Evolutionary conservation across 495 filamentous ascomycete genomes (phyloP).

Genomic region (Aspergillus indologenus): DNA sequence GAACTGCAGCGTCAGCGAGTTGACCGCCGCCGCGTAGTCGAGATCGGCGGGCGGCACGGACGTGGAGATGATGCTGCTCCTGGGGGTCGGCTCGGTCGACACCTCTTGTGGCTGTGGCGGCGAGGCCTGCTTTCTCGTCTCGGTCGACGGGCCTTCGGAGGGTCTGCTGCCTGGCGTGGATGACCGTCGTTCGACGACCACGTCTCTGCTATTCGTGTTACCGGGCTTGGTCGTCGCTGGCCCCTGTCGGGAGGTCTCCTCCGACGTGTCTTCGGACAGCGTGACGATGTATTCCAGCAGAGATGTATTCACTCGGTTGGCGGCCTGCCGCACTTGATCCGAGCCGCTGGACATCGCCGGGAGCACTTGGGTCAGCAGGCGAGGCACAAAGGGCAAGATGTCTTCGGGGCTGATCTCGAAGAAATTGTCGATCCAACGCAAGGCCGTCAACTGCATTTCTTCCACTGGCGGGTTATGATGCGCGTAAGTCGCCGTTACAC

Average conservation of each 20-base stretch:
- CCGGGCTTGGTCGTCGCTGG: conserved; percentile 38
- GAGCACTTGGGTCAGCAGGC: conserved; percentile 84
- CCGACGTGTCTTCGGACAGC: conserved; percentile 68
- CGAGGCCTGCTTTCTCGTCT: conserved; percentile 30
- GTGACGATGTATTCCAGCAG: conserved; percentile 90
- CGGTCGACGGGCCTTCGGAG: conserved; percentile 31
- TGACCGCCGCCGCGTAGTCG: conserved; percentile 97
- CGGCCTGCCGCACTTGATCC: conserved; percentile 83
- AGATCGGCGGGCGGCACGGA: conserved; percentile 60
- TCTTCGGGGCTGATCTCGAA: conserved; percentile 97
- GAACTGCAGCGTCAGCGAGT: conserved; percentile 89
- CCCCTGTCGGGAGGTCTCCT: conserved; percentile 41
- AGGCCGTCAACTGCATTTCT: conserved; percentile 82
- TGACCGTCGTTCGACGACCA: conserved; percentile 50
- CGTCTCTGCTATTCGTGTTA: conserved; percentile 47
- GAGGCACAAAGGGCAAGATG: conserved; percentile 91
- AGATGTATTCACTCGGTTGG: conserved; percentile 82
- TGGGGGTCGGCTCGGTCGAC: conserved; percentile 47
- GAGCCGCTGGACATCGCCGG: conserved; percentile 92
- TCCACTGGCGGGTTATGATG: conserved; percentile 56
- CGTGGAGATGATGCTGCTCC: conserved; percentile 39
- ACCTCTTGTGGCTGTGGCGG: conserved; percentile 36
- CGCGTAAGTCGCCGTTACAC: not conserved
- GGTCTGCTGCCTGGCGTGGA: conserved; percentile 47
- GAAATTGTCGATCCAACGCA: conserved; percentile 94